Evolutionary conservation across 306 rosid genomes (phyloP), one percentile per base, ranked within the genome.

Genomic region (Phaseolus lunatus): DNA sequence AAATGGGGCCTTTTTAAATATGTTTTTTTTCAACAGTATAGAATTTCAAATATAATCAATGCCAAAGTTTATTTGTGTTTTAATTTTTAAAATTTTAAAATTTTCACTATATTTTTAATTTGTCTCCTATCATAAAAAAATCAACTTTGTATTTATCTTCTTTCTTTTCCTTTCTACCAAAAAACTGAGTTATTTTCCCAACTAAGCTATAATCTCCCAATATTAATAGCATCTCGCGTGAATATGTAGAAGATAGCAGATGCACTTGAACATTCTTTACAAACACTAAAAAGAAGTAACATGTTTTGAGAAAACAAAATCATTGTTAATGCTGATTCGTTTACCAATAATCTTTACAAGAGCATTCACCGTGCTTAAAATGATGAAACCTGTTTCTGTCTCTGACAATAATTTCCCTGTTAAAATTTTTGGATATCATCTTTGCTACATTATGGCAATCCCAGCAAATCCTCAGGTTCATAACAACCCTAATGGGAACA

Each of bases 391-490:
- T 67, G 48, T 68, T 78, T 83, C 91, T 78, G 73, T 88, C 89
- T 82, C 91, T 80, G 9, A 88, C 81, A 62, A 82, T 70, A 67
- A 88, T 88, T 54, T 83, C 82, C 44, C 85, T 65, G 29, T 75
- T 31, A 49, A 63, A 90, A 78, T 76, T 11, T 66, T 78, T 80
- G 24, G 91, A 85, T 27, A 87, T 26, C 84, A 88, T 62, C 64
- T 85, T 88, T 43, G 90, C 72, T 13, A 80, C 90, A 15, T 86
- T 89, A 65, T 88, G 96, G 64, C 80, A 76, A 66, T 76, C 80
- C 73, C 66, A 76, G 41, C 80, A 76, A 50, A 76, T 76, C 37
- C 80, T 76, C 1, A 65, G 67, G 73, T 76, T 76, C 80, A 50
- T 76, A 52, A 66, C 73, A 65, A 76, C 80, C 74, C 74, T 76